These are phyloP conservation scores for Clathrus columnatus DNA, from an alignment of 768 basidiomycete species.

Conservation along the genomic window DNA sequence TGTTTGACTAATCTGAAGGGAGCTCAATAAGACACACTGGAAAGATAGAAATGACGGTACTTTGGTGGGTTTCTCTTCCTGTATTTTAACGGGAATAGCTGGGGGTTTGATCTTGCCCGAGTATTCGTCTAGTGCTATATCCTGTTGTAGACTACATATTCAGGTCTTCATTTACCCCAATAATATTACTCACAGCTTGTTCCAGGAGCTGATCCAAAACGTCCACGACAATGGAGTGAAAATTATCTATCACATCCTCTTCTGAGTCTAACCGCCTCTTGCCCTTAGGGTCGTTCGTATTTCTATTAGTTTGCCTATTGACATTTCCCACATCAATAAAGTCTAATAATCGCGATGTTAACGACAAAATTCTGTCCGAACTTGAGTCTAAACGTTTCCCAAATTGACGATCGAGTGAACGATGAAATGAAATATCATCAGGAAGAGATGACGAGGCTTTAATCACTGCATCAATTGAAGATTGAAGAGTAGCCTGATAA, in stretches of 20 bases:
- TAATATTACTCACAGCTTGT: conserved; percentile 49
- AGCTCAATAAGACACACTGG: not conserved
- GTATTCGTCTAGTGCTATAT: conserved; percentile 73
- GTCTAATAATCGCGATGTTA: conserved; percentile 57
- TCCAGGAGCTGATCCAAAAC: conserved; percentile 80
- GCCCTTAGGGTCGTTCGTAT: conserved; percentile 35
- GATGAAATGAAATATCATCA: conserved; percentile 78
- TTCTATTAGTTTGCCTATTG: not conserved
- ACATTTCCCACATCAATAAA: conserved; percentile 38
- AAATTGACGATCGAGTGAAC: conserved; percentile 68
- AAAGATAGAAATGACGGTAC: conserved; percentile 13
- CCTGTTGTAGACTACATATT: conserved; percentile 35
- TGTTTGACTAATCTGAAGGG: conserved; percentile 25
- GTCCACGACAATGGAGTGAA: conserved; percentile 70
- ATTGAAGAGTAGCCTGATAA: conserved; percentile 52
- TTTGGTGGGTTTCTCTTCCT: conserved; percentile 16
- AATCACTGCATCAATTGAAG: conserved; percentile 53
- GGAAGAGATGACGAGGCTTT: conserved; percentile 55
- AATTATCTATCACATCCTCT: conserved; percentile 81
- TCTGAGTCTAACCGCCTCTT: conserved; percentile 50
- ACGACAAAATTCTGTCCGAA: conserved; percentile 52
- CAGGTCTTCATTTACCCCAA: not conserved
- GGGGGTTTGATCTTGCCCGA: conserved; percentile 62
- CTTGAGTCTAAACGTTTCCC: conserved; percentile 63
- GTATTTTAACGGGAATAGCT: conserved; percentile 49